These are phyloP conservation scores for Amanita brunnescens DNA, from an alignment of 768 basidiomycete genomes.

Conservation along the genomic window DNA sequence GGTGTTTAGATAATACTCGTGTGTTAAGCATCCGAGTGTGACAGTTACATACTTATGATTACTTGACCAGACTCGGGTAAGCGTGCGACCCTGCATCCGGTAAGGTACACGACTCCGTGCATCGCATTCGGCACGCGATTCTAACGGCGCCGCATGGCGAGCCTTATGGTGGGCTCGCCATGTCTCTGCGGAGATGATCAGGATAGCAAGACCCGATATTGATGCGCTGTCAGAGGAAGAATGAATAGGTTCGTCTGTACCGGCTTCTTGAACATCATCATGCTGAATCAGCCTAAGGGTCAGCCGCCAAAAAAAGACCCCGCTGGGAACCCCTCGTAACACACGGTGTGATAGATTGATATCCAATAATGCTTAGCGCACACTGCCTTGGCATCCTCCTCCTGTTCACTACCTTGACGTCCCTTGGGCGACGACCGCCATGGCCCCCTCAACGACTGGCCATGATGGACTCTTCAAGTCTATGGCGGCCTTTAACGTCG, in stretches of 20 bases:
- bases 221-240: neutral
- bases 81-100: neutral
- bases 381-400: neutral
- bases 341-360: too few relatives aligned
- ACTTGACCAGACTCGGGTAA: neutral
- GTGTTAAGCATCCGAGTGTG: neutral
- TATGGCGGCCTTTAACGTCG: conserved; percentile 43
- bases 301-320: neutral
- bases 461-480: conserved; percentile 15
- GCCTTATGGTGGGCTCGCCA: neutral
- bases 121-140: neutral
- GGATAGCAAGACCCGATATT: neutral
- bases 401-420: neutral
- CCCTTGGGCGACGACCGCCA: neutral
- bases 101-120: too few relatives aligned
- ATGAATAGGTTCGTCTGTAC: neutral
- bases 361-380: neutral
- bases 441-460: neutral
- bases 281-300: neutral
- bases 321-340: neutral
- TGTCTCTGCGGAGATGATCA: neutral
- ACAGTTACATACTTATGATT: neutral
- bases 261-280: neutral
- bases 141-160: neutral
- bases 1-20: too few relatives aligned